A percentile compares a stretch with the other conserved stretches of the same genome.
phyloP scores from a whole-genome alignment of 768 basidiomycete genomes.

The Lactarius trivialis region DNA sequence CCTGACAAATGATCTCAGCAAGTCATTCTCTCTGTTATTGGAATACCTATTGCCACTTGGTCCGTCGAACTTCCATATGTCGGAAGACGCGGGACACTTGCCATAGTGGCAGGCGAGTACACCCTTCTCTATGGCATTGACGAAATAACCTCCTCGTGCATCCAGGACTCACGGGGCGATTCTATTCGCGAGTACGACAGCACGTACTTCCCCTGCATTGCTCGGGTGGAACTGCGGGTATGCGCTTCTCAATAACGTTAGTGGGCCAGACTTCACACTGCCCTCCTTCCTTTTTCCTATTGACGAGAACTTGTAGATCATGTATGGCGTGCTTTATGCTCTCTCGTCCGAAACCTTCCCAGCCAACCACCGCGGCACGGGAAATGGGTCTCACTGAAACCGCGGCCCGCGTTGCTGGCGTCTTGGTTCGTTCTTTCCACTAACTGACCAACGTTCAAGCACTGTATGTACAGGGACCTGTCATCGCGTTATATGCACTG shows the following conservation, averaged over 20 bases:
- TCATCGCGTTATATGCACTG: conserved; percentile 69
- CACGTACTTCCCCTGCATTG: conserved; percentile 57
- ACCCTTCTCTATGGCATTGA: conserved; percentile 19
- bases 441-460: neutral
- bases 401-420: conserved; percentile 57
- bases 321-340: conserved; percentile 73
- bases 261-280: conserved; percentile 19
- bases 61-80: conserved; percentile 58
- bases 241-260: conserved; percentile 53
- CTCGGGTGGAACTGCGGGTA: conserved; percentile 81
- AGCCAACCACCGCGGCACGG: conserved; percentile 67
- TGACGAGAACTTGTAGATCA: conserved; percentile 40
- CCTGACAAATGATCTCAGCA: conserved; percentile 37
- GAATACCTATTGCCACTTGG: conserved; percentile 70
- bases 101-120: conserved; percentile 53
- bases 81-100: conserved; percentile 62
- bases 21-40: conserved; percentile 61
- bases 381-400: conserved; percentile 59
- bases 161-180: conserved; percentile 64
- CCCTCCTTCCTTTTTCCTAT: neutral
- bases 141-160: conserved; percentile 41
- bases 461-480: conserved; percentile 43
- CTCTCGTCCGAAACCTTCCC: conserved; percentile 66
- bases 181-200: conserved; percentile 70
- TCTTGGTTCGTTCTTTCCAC: conserved; percentile 45